phyloP scores from a whole-genome alignment of 2,329 filamentous ascomycete genomes.

The Pseudonectria foliicola region DNA sequence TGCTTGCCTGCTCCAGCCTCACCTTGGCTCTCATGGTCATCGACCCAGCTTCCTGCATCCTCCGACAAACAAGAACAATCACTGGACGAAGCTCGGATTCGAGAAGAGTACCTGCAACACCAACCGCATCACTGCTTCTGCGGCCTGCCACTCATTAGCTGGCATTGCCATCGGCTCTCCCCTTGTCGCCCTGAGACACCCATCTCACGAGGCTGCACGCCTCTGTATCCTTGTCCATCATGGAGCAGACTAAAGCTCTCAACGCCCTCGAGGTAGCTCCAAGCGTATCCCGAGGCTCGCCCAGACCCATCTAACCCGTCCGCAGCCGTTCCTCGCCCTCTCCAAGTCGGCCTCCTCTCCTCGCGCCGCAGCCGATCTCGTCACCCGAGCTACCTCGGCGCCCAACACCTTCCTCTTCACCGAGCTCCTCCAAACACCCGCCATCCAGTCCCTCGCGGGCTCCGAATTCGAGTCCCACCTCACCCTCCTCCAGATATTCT shows the following conservation, averaged over 20 bases:
- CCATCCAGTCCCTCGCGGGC: slow-evolving; percentile 66
- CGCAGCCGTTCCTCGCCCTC: slow-evolving; percentile 82
- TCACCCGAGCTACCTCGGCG: slow-evolving; percentile 81
- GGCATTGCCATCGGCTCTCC: too few species aligned
- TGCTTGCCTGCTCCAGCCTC: slow-evolving; percentile 18
- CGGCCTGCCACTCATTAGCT: too few species aligned
- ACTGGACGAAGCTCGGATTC: neutral
- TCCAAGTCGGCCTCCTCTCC: slow-evolving; percentile 79
- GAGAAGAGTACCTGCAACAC: neutral
- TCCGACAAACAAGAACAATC: neutral
- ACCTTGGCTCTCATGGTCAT: slow-evolving; percentile 7
- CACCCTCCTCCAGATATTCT: slow-evolving; percentile 77
- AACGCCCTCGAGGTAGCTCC: slow-evolving; percentile 53
- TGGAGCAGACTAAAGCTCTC: slow-evolving; percentile 68
- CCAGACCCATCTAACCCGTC: slow-evolving; percentile 20
- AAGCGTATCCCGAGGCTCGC: neutral
- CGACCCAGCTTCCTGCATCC: slow-evolving; percentile 3
- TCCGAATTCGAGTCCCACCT: slow-evolving; percentile 58
- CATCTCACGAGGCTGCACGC: slow-evolving; percentile 16
- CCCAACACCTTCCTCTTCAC: slow-evolving; percentile 88
- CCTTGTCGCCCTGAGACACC: too few species aligned
- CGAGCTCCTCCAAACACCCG: slow-evolving; percentile 77
- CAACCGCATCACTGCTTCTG: neutral
- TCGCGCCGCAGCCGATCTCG: slow-evolving; percentile 76
- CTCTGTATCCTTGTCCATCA: slow-evolving; percentile 29